phyloP scores from a whole-genome alignment of 371 early-diverging fungal species.

The Capniomyces stellatus region DNA sequence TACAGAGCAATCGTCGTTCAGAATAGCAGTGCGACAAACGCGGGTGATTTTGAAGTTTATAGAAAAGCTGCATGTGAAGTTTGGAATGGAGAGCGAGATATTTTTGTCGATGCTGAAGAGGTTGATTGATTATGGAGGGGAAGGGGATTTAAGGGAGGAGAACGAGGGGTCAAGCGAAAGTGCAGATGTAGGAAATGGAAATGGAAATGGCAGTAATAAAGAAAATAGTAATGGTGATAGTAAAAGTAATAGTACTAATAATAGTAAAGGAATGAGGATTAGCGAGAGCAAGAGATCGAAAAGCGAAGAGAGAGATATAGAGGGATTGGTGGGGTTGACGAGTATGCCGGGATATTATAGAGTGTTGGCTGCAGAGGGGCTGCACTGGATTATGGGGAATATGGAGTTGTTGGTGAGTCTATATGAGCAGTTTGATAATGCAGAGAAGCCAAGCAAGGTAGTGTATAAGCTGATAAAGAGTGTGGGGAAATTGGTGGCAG shows the following conservation, averaged over 20 bases:
- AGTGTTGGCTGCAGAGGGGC: slow-evolving; percentile 71
- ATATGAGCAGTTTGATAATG: slow-evolving; percentile 54
- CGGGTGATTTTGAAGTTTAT: slow-evolving; percentile 65
- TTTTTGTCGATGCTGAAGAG: slow-evolving; percentile 76
- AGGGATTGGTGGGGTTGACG: not conserved
- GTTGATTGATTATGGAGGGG: slow-evolving; percentile 48
- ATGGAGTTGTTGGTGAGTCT: slow-evolving; percentile 37
- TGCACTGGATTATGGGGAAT: slow-evolving; percentile 48
- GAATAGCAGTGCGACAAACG: slow-evolving; percentile 62
- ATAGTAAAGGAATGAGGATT: no score
- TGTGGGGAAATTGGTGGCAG: slow-evolving; percentile 56
- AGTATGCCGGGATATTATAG: slow-evolving; percentile 63
- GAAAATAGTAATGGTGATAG: no score
- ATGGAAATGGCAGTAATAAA: not conserved
- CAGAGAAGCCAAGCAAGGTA: slow-evolving; percentile 29
- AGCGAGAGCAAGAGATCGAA: no score
- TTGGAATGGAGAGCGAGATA: slow-evolving; percentile 82
- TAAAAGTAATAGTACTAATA: no score
- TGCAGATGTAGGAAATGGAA: no score
- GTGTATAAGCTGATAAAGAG: slow-evolving; percentile 65
- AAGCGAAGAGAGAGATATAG: slow-evolving; percentile 5
- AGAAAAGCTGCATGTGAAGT: slow-evolving; percentile 48
- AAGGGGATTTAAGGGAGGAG: no score
- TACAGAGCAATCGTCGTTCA: slow-evolving; percentile 72
- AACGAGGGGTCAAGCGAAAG: no score